Conservation (phyloP, 2,329 filamentous ascomycete species). For the Aureobasidium melanogenum region DNA sequence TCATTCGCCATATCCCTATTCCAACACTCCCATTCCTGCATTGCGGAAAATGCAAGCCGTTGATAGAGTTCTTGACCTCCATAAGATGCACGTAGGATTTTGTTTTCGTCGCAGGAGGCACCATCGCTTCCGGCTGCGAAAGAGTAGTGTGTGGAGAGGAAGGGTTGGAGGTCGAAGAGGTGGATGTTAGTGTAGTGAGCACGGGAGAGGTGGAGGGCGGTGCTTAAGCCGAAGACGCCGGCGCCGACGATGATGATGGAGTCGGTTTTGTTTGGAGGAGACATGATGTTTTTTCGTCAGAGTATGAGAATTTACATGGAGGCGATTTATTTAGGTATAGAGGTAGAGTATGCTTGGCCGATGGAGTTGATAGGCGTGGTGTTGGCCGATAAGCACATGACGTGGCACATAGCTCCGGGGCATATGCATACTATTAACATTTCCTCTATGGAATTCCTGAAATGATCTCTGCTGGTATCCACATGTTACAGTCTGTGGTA, state of each 20-base stretch:
- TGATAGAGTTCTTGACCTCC: conserved; percentile 18
- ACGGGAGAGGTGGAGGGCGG: conserved; percentile 25
- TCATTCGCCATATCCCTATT: conserved; percentile 15
- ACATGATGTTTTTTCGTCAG: not conserved
- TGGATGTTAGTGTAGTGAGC: conserved; percentile 21
- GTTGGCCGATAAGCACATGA: not conserved
- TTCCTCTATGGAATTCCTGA: no score
- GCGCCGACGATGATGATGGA: conserved; percentile 29
- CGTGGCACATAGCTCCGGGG: not conserved
- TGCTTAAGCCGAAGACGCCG: conserved; percentile 38
- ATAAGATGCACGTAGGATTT: conserved; percentile 21
- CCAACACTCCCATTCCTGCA: conserved; percentile 27
- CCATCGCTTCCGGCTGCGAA: conserved; percentile 17
- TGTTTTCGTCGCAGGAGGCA: conserved; percentile 19
- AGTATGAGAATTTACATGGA: not conserved
- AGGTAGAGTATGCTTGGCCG: not conserved
- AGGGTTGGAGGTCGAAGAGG: conserved; percentile 18
- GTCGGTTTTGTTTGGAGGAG: not conserved
- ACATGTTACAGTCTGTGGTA: no score
- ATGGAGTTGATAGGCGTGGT: not conserved
- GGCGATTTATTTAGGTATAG: not conserved
- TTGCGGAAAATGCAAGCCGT: conserved; percentile 19
- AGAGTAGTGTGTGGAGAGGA: conserved; percentile 16
- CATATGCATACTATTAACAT: no score
- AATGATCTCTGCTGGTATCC: no score